Conservation (phyloP, 768 basidiomycete genomes). For the Suillus cothurnatus region DNA sequence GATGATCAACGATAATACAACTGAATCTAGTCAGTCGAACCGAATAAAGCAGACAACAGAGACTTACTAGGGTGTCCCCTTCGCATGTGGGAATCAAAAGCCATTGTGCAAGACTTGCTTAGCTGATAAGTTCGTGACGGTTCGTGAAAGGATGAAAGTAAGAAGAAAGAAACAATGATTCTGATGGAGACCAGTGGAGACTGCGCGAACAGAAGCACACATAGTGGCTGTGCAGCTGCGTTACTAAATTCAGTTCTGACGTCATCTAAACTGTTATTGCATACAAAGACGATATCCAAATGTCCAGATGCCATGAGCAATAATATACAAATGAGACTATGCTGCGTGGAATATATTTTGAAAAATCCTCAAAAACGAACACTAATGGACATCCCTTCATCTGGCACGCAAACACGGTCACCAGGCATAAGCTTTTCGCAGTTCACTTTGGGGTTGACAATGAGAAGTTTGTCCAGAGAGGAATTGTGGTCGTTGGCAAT, state of each 20-base stretch:
- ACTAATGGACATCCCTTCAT: constrained; percentile 37
- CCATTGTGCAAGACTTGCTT: constrained; percentile 31
- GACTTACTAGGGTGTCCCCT: constrained; percentile 59
- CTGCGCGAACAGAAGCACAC: constrained; percentile 21
- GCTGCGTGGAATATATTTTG: constrained; percentile 5
- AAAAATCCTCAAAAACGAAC: constrained; percentile 22
- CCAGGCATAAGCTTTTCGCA: constrained; percentile 66
- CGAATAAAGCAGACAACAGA: not conserved
- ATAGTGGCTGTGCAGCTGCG: constrained; percentile 23
- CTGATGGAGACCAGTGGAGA: constrained; percentile 6
- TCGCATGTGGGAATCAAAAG: constrained; percentile 43
- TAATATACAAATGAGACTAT: constrained; percentile 22
- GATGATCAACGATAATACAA: constrained; percentile 51
- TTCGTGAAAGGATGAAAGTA: constrained; percentile 30
- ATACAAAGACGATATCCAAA: constrained; percentile 1
- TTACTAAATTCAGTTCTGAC: constrained; percentile 2
- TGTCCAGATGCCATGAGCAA: constrained; percentile 12
- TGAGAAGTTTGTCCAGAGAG: constrained; percentile 51
- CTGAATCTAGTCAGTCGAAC: constrained; percentile 35
- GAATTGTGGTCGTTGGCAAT: constrained; percentile 52
- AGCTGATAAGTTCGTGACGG: constrained; percentile 15
- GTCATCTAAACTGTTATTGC: constrained; percentile 18
- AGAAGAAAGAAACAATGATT: constrained; percentile 10
- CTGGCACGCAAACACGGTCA: constrained; percentile 59
- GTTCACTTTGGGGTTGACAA: constrained; percentile 52